phyloP scores from a whole-genome alignment of 495 filamentous ascomycete species.

The Aspergillus kassunensis region DNA sequence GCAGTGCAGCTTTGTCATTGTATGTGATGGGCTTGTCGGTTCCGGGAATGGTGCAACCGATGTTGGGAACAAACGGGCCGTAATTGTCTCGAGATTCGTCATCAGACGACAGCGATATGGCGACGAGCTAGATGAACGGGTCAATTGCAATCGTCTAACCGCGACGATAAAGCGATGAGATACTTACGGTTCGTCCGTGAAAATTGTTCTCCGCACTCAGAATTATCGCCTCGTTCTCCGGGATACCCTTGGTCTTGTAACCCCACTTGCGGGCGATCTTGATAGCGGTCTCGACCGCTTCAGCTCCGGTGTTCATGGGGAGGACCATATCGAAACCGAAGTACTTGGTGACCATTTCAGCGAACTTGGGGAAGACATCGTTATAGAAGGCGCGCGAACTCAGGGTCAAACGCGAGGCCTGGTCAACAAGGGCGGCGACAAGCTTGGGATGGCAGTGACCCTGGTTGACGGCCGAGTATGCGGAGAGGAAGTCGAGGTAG shows the following conservation, averaged over 20 bases:
- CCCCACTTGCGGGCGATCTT: constrained; percentile 99
- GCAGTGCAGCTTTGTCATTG: constrained; percentile 77
- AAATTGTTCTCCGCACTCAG: constrained; percentile 90
- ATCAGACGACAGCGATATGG: constrained; percentile 91
- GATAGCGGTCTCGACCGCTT: constrained; percentile 97
- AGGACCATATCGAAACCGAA: constrained; percentile 99
- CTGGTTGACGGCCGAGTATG: constrained; percentile 97
- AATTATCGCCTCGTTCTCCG: constrained; percentile 76
- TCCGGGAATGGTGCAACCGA: constrained; percentile 73
- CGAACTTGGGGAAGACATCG: constrained; percentile 96
- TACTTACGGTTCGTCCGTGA: constrained; percentile 86
- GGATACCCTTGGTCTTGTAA: constrained; percentile 92
- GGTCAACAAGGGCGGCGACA: constrained; percentile 81
- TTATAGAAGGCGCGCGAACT: constrained; percentile 98
- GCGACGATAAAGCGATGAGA: constrained; percentile 23
- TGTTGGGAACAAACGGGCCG: constrained; percentile 86
- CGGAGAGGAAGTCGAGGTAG: constrained; percentile 97
- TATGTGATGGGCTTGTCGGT: constrained; percentile 78
- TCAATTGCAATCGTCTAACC: background rate
- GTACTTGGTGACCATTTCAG: constrained; percentile 79
- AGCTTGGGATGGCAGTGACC: constrained; percentile 98
- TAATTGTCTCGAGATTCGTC: constrained; percentile 96
- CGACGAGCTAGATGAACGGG: constrained; percentile 67
- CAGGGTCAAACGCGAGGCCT: constrained; percentile 85
- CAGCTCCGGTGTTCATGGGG: constrained; percentile 98